Conservation (phyloP, 2,329 filamentous ascomycete species). For the Diatrype stigma region DNA sequence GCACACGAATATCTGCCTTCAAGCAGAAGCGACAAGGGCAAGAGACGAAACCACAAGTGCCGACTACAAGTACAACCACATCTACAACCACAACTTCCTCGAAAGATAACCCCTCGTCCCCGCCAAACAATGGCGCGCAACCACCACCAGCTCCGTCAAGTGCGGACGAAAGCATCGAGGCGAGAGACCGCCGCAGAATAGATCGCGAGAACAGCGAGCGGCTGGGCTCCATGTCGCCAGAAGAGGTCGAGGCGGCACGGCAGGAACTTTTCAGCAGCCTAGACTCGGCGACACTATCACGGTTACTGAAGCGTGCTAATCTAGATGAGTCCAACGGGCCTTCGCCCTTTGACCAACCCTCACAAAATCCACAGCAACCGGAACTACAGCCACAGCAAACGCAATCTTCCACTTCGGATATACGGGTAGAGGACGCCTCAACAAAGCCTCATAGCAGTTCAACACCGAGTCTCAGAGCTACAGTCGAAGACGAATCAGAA, state of each 20-base stretch:
- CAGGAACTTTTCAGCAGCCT: conserved; percentile 76
- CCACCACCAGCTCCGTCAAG: conserved; percentile 5
- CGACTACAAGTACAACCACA: conserved; percentile 10
- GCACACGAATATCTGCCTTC: conserved; percentile 70
- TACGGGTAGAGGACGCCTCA: conserved; percentile 20
- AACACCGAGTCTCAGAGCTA: conserved; percentile 8
- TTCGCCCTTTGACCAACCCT: conserved; percentile 37
- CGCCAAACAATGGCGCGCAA: conserved; percentile 12
- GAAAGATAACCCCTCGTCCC: conserved; percentile 15
- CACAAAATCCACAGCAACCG: conserved; percentile 3
- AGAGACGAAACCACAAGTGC: conserved; percentile 18
- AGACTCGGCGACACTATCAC: conserved; percentile 71
- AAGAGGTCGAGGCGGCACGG: conserved; percentile 77
- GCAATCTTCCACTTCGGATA: conserved; percentile 8
- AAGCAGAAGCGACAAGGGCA: conserved; percentile 58
- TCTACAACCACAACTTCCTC: no score
- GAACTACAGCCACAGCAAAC: conserved; percentile 3
- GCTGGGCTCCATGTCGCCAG: conserved; percentile 72
- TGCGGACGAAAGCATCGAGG: conserved; percentile 26
- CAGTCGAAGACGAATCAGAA: conserved; percentile 14
- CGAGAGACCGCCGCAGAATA: conserved; percentile 67
- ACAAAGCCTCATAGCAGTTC: not conserved
- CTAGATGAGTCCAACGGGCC: conserved; percentile 58
- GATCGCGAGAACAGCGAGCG: conserved; percentile 75
- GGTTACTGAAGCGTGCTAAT: conserved; percentile 70